A percentile compares a stretch with the other conserved stretches of the same genome.
Conservation (phyloP, 2,329 filamentous ascomycete species). For the Ceratocystis diversiconidia region DNA sequence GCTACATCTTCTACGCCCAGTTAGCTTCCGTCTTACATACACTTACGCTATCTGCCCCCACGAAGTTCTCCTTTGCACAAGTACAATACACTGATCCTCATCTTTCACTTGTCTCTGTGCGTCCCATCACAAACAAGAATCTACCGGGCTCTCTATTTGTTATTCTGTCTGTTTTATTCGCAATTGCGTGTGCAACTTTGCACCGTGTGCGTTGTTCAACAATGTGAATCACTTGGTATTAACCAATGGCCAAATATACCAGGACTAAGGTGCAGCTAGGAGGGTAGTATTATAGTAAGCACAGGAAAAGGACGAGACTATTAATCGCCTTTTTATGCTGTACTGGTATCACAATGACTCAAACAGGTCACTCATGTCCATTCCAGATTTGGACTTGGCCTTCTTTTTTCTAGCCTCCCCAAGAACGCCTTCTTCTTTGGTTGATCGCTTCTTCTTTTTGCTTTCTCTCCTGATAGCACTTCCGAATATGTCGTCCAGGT, state of each 20-base stretch:
- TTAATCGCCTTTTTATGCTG: background rate
- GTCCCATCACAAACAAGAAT: background rate
- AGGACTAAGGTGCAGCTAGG: background rate
- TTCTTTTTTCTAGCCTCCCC: constrained; percentile 33
- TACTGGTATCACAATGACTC: constrained; percentile 31
- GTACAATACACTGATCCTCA: background rate
- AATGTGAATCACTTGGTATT: background rate
- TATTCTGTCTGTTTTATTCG: background rate
- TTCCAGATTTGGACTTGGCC: constrained; percentile 39
- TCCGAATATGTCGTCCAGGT: constrained; percentile 14
- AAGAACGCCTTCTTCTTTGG: background rate
- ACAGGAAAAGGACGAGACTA: background rate
- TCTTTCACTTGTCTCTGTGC: background rate
- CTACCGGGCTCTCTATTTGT: too few species aligned
- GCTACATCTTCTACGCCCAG: background rate
- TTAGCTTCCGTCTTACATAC: background rate
- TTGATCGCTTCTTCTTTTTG: constrained; percentile 26
- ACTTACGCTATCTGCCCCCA: background rate
- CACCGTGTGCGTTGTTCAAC: background rate
- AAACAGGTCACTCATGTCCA: constrained; percentile 37
- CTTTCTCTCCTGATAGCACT: constrained; percentile 12
- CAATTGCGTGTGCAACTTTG: background rate
- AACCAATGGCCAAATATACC: background rate
- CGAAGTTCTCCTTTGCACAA: background rate
- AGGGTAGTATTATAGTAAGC: background rate